Evolutionary conservation across 2,329 filamentous ascomycete genomes (phyloP).

Genomic region (Ophiostoma populinum): DNA sequence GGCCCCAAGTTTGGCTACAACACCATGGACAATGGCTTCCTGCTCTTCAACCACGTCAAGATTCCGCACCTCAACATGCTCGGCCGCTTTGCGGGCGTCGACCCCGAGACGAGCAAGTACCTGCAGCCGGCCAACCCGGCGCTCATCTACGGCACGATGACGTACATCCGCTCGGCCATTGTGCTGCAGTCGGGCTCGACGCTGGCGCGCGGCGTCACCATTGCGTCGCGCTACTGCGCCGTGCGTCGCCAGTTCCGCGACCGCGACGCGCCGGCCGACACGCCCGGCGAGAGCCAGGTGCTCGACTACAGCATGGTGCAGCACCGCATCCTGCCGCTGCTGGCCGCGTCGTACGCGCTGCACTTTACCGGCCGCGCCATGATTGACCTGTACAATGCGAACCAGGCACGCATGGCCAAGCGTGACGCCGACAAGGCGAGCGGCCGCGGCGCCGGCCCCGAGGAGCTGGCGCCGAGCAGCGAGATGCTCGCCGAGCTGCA

Average conservation of each 20-base stretch:
- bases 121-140: constrained; percentile 47
- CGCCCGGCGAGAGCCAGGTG: constrained; percentile 55
- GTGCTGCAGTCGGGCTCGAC: constrained; percentile 56
- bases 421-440: constrained; percentile 35
- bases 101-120: constrained; percentile 52
- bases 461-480: not conserved
- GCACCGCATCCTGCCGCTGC: constrained; percentile 50
- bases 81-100: constrained; percentile 50
- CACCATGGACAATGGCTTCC: constrained; percentile 69
- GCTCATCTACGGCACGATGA: constrained; percentile 58
- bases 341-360: constrained; percentile 60
- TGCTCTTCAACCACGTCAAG: constrained; percentile 61
- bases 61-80: constrained; percentile 61
- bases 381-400: constrained; percentile 57
- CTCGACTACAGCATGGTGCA: constrained; percentile 73
- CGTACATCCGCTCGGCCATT: constrained; percentile 57
- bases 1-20: constrained; percentile 68
- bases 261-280: constrained; percentile 31
- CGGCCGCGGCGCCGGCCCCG: not conserved
- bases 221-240: constrained; percentile 57
- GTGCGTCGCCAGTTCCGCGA: constrained; percentile 67
- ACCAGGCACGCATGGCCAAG: constrained; percentile 47
- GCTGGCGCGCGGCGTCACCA: constrained; percentile 59
- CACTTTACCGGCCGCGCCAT: constrained; percentile 65
- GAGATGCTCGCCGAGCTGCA: constrained; percentile 47